Percentiles rank a stretch among this genome's conserved stretches.
phyloP scores from a whole-genome alignment of 345 rosid genomes.

The Lumnitzera racemosa region DNA sequence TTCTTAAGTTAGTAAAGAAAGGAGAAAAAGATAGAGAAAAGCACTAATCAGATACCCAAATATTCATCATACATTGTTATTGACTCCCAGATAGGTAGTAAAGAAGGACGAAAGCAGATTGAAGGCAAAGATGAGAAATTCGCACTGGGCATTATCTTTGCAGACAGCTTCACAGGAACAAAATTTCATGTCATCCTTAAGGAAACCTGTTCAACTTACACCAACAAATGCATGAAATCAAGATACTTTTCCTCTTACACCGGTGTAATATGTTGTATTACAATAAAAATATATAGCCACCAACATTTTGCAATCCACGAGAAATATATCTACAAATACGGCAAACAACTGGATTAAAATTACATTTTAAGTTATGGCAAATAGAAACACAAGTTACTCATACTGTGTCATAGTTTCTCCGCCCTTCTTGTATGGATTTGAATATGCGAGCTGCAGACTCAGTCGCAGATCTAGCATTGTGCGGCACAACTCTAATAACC shows the following conservation, averaged over 20 bases:
- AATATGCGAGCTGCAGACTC: slow-evolving; percentile 86
- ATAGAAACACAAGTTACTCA: slow-evolving; percentile 10
- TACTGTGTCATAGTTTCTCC: slow-evolving; percentile 37
- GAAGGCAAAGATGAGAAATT: no score
- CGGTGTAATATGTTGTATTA: not conserved
- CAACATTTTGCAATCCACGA: slow-evolving; percentile 1
- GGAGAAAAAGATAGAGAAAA: no score
- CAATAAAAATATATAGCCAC: slow-evolving; percentile 4
- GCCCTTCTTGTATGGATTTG: slow-evolving; percentile 79
- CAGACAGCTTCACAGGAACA: slow-evolving; percentile 3
- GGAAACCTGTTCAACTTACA: not conserved
- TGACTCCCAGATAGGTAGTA: no score
- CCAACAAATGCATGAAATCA: not conserved
- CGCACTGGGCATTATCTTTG: no score
- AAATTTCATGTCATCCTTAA: not conserved
- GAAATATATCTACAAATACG: not conserved
- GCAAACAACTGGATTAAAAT: not conserved
- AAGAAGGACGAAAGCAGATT: no score
- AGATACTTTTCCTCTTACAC: not conserved
- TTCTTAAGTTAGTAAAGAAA: no score
- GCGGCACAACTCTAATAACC: slow-evolving; percentile 87
- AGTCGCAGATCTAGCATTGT: slow-evolving; percentile 63
- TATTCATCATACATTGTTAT: no score
- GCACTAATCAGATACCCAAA: no score
- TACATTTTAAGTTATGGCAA: not conserved